Percentiles rank a stretch among this genome's conserved stretches.
These are phyloP conservation scores for Ambrosia hybrid DNA, from an alignment of 140 eudicot genomes.

Conservation along the genomic window DNA sequence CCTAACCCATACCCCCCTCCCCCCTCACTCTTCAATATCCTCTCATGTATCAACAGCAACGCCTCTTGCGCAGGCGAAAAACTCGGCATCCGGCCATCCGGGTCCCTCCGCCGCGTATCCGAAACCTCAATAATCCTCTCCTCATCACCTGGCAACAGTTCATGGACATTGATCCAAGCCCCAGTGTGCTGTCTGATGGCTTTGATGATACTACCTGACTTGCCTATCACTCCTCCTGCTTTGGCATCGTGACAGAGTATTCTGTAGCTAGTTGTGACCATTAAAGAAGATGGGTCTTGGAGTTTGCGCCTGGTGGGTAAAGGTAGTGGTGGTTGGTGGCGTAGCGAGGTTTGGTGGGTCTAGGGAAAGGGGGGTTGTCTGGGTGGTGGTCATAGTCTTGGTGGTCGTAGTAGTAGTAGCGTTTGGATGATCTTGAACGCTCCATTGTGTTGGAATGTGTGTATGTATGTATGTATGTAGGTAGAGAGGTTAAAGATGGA, in stretches of 20 bases:
- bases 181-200: constrained; percentile 95
- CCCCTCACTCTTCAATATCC: constrained; percentile 89
- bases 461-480: too few species aligned
- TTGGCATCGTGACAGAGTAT: constrained; percentile 84
- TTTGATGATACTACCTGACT: constrained; percentile 89
- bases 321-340: constrained; percentile 20
- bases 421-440: constrained; percentile 70
- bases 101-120: constrained; percentile 87
- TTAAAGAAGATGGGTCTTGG: constrained; percentile 46
- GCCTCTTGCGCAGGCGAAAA: constrained; percentile 99
- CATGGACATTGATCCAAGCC: constrained; percentile 95
- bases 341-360: too few species aligned
- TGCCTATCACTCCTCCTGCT: constrained; percentile 97
- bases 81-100: constrained; percentile 85
- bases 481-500: too few species aligned
- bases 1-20: constrained; percentile 41
- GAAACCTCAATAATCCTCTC: constrained; percentile 97
- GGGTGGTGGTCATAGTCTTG: constrained; percentile 60
- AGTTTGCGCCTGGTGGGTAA: constrained; percentile 28
- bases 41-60: constrained; percentile 83
- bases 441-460: constrained; percentile 28
- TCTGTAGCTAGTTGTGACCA: constrained; percentile 86
- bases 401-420: constrained; percentile 59
- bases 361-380: constrained; percentile 19
- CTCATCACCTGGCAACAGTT: constrained; percentile 79